These are phyloP conservation scores for Russula brevipes DNA, from an alignment of 768 basidiomycete genomes.

Conservation along the genomic window DNA sequence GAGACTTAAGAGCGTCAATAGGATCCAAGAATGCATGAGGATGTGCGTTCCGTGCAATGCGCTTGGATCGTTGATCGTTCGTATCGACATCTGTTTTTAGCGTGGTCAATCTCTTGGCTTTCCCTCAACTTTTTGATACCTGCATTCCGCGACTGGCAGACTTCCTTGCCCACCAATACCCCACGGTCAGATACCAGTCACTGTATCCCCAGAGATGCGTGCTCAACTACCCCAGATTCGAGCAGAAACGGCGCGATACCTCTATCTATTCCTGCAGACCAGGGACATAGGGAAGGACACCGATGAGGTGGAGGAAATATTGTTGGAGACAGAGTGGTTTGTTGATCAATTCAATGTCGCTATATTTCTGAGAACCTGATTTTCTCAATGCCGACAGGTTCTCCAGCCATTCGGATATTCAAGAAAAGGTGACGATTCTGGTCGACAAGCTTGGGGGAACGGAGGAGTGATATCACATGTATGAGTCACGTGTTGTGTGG, in stretches of 20 bases:
- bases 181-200: constrained; percentile 51
- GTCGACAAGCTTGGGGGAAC: constrained; percentile 5
- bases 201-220: constrained; percentile 16
- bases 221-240: constrained; percentile 52
- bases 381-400: constrained; percentile 5
- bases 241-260: constrained; percentile 71
- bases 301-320: constrained; percentile 58
- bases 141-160: constrained; percentile 44
- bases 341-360: neutral
- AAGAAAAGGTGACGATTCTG: constrained; percentile 21
- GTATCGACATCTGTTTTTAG: constrained; percentile 36
- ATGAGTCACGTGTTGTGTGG: constrained; percentile 8
- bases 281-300: constrained; percentile 61
- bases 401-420: constrained; percentile 10
- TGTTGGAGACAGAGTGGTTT: constrained; percentile 85
- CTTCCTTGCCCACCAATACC: constrained; percentile 77
- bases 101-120: constrained; percentile 55
- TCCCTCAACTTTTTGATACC: constrained; percentile 42
- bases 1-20: constrained; percentile 74
- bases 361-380: neutral
- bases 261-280: constrained; percentile 74
- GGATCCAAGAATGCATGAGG: constrained; percentile 79
- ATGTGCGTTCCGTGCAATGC: constrained; percentile 47
- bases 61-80: neutral
- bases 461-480: neutral